A percentile compares a stretch with the other conserved stretches of the same genome.
Evolutionary conservation across 2,329 filamentous ascomycete species (phyloP).

Genomic region (Huntiella decipiens): DNA sequence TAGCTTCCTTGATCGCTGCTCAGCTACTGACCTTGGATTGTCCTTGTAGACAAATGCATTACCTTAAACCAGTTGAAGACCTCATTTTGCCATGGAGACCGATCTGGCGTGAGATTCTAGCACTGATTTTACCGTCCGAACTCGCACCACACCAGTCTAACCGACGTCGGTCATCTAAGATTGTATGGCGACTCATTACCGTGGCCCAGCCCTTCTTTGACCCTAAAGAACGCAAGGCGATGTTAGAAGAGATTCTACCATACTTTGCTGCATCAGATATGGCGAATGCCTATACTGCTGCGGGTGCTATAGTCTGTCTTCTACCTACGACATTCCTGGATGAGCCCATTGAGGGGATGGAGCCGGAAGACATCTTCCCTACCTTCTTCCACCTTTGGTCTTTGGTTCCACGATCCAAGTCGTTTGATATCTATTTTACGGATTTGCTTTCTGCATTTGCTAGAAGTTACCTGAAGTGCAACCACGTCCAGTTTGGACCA

Average conservation of each 20-base stretch:
- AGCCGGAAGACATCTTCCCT: slow-evolving; percentile 74
- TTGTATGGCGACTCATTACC: slow-evolving; percentile 70
- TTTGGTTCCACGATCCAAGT: slow-evolving; percentile 71
- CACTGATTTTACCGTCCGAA: slow-evolving; percentile 73
- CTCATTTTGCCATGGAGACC: slow-evolving; percentile 85
- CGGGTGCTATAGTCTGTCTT: slow-evolving; percentile 68
- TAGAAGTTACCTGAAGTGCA: slow-evolving; percentile 58
- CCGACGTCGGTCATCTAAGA: slow-evolving; percentile 37
- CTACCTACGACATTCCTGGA: slow-evolving; percentile 70
- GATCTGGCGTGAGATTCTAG: slow-evolving; percentile 81
- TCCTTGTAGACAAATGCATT: slow-evolving; percentile 33
- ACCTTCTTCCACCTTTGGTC: slow-evolving; percentile 97
- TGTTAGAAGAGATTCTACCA: slow-evolving; percentile 61
- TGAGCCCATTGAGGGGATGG: slow-evolving; percentile 50
- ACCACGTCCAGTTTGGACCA: slow-evolving; percentile 61
- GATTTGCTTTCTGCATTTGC: slow-evolving; percentile 79
- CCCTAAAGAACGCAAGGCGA: slow-evolving; percentile 61
- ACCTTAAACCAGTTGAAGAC: slow-evolving; percentile 76
- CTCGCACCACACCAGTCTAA: slow-evolving; percentile 44
- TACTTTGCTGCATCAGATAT: slow-evolving; percentile 90
- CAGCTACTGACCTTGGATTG: background rate
- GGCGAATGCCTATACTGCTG: slow-evolving; percentile 83
- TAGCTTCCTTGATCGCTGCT: background rate
- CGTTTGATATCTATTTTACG: slow-evolving; percentile 70
- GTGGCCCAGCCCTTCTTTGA: slow-evolving; percentile 89